A percentile compares a stretch with the other conserved stretches of the same genome.
Conservation (phyloP, 805 yeast species). For the Pichia heedii region DNA sequence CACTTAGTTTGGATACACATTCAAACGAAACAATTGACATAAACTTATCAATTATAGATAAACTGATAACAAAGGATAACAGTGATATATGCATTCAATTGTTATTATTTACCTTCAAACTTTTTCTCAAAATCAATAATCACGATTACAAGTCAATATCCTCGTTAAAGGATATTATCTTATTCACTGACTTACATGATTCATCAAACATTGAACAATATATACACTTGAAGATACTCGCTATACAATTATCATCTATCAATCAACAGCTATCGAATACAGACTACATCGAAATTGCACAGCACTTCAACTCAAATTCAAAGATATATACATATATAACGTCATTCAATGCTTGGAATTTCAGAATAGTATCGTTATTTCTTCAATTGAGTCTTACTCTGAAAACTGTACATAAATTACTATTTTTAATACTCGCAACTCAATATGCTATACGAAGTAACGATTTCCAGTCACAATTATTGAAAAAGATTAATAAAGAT, state of each 20-base stretch:
- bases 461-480: constrained; percentile 1
- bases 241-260: background rate
- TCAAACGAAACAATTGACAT: too few relatives aligned
- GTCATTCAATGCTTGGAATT: background rate
- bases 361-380: background rate
- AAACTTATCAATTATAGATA: background rate
- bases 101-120: too few relatives aligned
- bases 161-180: background rate
- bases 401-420: constrained; percentile 12
- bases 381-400: background rate
- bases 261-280: background rate
- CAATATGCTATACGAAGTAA: constrained; percentile 6
- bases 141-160: background rate
- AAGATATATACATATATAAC: background rate
- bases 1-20: too few relatives aligned
- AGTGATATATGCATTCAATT: too few relatives aligned
- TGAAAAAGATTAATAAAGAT: constrained; percentile 5
- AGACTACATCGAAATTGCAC: background rate
- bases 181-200: background rate
- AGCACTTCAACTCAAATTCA: background rate
- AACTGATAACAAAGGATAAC: background rate
- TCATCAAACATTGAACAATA: background rate
- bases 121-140: too few relatives aligned
- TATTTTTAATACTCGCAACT: constrained; percentile 9
- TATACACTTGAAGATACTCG: background rate